Evolutionary conservation across 2,329 filamentous ascomycete species (phyloP), one percentile per base, ranked within the genome.

Genomic region (Ceratocystiopsis brevicomis): DNA sequence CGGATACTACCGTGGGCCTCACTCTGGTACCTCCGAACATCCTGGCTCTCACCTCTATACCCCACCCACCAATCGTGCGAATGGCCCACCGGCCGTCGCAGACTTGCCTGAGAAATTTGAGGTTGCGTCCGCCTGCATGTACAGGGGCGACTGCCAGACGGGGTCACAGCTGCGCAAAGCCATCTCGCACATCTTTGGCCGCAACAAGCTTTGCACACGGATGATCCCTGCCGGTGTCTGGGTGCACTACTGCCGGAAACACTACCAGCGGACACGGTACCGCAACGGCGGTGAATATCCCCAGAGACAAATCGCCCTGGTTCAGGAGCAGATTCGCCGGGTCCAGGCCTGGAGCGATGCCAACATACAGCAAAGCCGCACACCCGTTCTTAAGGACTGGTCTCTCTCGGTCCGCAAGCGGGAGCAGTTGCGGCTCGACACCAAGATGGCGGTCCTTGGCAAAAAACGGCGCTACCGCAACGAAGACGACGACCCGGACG

Each of bases 171-270:
- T 69, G 19, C 73, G 83, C 40, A 88, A 88, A 59, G 76, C 79
- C 6, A 79, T 88, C 46, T 85, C 80, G 0, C 81, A 90, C 53
- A 71, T 87, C 44, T 88, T 88, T 51, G 83, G 83, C 18, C 73
- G 84, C 35, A 90, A 90, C 65, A 90, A 90, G 60, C 66, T 71
- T 9, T 79, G 76, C 53, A 90, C 83, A 1, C 69, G 78, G 33
- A 65, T 68, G 38, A 82, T 90, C 40, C 80, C 80, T 0, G 61
- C 70, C 6, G 59, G 71, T 18, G 70, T 83, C 2, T 88, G 81
- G 81, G 73, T 84, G 0, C 73, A 79, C 53, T 79, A 74, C 55
- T 90, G 84, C 57, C 73, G 83, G 34, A 87, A 87, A 55, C 80
- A 87, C 54, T 90, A 90, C 56, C 84, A 90, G 59, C 73, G 82